Evolutionary conservation across 768 basidiomycete species (phyloP).

Genomic region (Cyclocybe cylindracea): DNA sequence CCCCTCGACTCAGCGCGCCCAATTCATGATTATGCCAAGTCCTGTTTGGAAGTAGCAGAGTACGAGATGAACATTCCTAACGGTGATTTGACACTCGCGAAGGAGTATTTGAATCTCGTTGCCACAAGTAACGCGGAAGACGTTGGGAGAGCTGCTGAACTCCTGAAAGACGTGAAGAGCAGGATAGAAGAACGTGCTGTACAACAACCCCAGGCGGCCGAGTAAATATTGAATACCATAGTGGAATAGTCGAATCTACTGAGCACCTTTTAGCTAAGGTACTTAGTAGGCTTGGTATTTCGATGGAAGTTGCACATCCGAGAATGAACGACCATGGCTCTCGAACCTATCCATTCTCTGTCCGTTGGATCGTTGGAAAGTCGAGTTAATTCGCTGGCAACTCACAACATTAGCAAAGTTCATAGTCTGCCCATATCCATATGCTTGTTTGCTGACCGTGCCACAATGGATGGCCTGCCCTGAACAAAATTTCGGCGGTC

Average conservation of each 20-base stretch:
- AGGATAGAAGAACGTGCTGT: slow-evolving; percentile 28
- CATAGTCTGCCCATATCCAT: too few relatives aligned
- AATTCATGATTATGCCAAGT: slow-evolving; percentile 79
- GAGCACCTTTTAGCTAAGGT: too few relatives aligned
- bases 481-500: slow-evolving; percentile 33
- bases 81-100: slow-evolving; percentile 70
- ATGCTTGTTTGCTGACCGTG: background rate
- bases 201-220: background rate
- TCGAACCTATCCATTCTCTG: too few relatives aligned
- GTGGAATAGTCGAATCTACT: too few relatives aligned
- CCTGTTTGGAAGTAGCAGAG: slow-evolving; percentile 82
- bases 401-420: too few relatives aligned
- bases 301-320: too few relatives aligned
- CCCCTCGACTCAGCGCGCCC: slow-evolving; percentile 52
- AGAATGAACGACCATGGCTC: too few relatives aligned
- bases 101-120: slow-evolving; percentile 71
- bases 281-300: too few relatives aligned
- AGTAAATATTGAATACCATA: background rate
- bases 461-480: slow-evolving; percentile 30
- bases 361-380: too few relatives aligned
- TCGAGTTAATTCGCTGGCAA: too few relatives aligned
- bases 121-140: slow-evolving; percentile 83
- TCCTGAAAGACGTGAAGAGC: slow-evolving; percentile 59
- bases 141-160: slow-evolving; percentile 69
- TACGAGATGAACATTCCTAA: slow-evolving; percentile 65